Evolutionary conservation across 495 filamentous ascomycete genomes (phyloP), one percentile per base, ranked within the genome.

Genomic region (Xylaria palmicola): DNA sequence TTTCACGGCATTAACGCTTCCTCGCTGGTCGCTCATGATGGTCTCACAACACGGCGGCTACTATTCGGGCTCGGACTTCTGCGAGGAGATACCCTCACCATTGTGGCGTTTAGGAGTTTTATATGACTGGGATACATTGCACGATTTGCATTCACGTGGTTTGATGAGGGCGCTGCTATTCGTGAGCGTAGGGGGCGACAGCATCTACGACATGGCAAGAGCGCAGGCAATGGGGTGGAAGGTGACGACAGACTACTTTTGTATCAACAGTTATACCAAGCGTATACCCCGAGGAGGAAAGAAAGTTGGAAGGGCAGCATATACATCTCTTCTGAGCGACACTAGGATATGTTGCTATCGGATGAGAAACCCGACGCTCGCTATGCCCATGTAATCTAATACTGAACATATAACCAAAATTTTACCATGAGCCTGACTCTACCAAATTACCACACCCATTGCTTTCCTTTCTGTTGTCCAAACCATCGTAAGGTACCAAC

Each of bases 21-120:
- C 62, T 65, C 60, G 55, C 62, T 67, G 56, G 57, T 67, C 69
- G 62, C 56, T 69, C 64, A 67, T 69, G 69, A 65, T 63, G 59
- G 43, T 53, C 53, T 48, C 27, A 22, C 41, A 39, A 41, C 43
- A 59, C 60, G 32, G 66, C 57, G 64, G 64, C 54, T 60, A 62
- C 45, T 60, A 24, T 57, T 53, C 51, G 60, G 65, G 55, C 55
- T 56, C 44, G 50, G 58, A 59, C 50, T 29, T 59, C 59, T 66
- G 52, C 58, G 69, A 71, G 69, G 69, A 65, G 64, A 69, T 67
- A 71, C 69, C 69, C 67, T 67, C 65, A 68, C 65, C 68, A 64
- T 54, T 20, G 39, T 62, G 69, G 69, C 69, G 69, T 72, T 72
- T 27, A 50, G 69, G 67, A 62, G 44, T 56, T 68, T 60, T 60